phyloP scores from a whole-genome alignment of 495 filamentous ascomycete genomes.

The Hyaloscypha bicolor region DNA sequence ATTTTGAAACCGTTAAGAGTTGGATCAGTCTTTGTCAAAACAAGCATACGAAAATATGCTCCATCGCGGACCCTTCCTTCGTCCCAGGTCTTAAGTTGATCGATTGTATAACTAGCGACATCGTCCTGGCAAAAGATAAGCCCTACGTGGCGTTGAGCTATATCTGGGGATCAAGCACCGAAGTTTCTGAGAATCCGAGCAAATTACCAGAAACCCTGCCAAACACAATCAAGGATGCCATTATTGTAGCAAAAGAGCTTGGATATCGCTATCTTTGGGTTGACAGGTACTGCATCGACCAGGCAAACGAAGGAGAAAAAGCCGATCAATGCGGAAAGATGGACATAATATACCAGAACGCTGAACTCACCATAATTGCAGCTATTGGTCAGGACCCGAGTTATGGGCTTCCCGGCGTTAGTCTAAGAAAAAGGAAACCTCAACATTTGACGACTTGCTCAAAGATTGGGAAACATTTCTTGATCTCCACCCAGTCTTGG shows the following conservation, averaged over 20 bases:
- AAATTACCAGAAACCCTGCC: slow-evolving; percentile 9
- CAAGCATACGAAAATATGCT: slow-evolving; percentile 12
- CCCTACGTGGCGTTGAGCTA: slow-evolving; percentile 18
- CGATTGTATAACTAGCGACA: slow-evolving; percentile 9
- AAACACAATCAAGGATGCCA: slow-evolving; percentile 28
- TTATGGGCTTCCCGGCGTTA: slow-evolving; percentile 38
- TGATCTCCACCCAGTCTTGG: background rate
- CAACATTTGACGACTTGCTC: background rate
- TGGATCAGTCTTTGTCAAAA: slow-evolving; percentile 15
- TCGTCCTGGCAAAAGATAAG: slow-evolving; percentile 7
- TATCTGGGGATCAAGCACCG: slow-evolving; percentile 10
- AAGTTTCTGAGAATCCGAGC: background rate
- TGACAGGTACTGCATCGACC: slow-evolving; percentile 36
- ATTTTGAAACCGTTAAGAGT: slow-evolving; percentile 7
- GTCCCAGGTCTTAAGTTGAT: background rate
- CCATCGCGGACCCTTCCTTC: background rate
- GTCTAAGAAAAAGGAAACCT: slow-evolving; percentile 3
- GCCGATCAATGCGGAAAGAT: slow-evolving; percentile 36
- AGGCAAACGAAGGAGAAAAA: slow-evolving; percentile 21
- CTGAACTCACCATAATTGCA: slow-evolving; percentile 36
- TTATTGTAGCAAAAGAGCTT: slow-evolving; percentile 20
- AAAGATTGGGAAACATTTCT: slow-evolving; percentile 17
- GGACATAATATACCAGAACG: slow-evolving; percentile 35
- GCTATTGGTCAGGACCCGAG: slow-evolving; percentile 34
- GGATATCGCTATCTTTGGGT: slow-evolving; percentile 37